Conservation (phyloP, 2,329 filamentous ascomycete species). For the Penicillium freii region DNA sequence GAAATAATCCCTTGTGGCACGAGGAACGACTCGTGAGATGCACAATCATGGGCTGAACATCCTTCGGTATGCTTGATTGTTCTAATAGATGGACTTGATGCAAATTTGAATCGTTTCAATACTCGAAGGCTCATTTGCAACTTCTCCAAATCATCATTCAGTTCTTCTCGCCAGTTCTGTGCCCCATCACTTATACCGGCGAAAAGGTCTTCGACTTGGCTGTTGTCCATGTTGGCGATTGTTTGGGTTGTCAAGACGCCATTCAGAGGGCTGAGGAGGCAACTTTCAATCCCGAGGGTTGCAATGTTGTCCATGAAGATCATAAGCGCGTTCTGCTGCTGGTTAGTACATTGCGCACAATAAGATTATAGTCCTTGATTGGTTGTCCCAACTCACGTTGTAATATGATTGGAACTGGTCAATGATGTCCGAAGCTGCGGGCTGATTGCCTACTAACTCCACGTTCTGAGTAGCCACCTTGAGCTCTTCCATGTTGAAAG, state of each 20-base stretch:
- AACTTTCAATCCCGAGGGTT: background rate
- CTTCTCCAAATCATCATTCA: background rate
- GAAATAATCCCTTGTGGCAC: too few relatives aligned
- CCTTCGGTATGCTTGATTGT: rapidly evolving
- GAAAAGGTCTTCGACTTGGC: background rate
- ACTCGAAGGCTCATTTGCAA: background rate
- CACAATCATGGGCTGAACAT: too few relatives aligned
- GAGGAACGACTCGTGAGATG: too few relatives aligned
- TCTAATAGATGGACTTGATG: background rate
- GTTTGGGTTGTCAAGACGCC: background rate
- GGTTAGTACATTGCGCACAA: background rate
- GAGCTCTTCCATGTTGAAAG: background rate
- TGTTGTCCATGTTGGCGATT: background rate
- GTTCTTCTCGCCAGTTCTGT: too few relatives aligned
- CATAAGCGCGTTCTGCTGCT: background rate
- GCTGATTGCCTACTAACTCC: constrained; percentile 25
- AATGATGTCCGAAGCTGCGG: constrained; percentile 35
- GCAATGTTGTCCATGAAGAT: background rate
- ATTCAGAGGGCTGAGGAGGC: background rate
- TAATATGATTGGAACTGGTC: constrained; percentile 28
- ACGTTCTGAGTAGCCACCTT: background rate
- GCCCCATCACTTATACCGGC: background rate
- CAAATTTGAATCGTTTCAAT: background rate
- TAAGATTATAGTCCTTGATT: too few relatives aligned
- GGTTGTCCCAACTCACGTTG: constrained; percentile 14